Base-by-base conservation (phyloP, 345 rosid species). In the Turnera subulata region DNA sequence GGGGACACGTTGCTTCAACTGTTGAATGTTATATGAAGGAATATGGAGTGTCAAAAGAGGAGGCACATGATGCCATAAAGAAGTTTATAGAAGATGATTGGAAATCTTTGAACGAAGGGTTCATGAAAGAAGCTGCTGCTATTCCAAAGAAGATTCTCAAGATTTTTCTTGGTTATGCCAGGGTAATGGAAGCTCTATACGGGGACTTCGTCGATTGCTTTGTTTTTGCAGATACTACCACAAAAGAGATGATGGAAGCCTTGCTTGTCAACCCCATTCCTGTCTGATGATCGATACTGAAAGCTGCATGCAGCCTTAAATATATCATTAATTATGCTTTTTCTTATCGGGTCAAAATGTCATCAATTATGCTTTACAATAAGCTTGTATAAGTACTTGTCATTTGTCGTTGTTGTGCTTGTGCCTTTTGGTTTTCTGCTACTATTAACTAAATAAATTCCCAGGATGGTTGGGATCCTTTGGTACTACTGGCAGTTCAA, bases 71-170 rank as follows among this genome's bases (percentile, higher is more conserved):
- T 7, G 72, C 48, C 19, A 13, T 76, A 0, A 6, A 47, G 5
- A 61, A 50, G 21, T 37, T 17, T 11, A 13, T 72, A 0, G 46
- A 13, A 1, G 48, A 62, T 47, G 59, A 50, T 1, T 76, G 77
- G 77, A 68, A 71, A 12, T 63, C 56, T 18, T 23, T 65, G 5
- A 76, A 76, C n/a, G 58, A 67, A 14, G 77, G 37, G 12, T 20
- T 55, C 25, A 40, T 37, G 15, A 5, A 15, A 9, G 68, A 53
- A 32, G 52, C 51, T 26, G 16, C 7, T 0, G 16, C 7, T 0
- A 5, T 60, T 37, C 66, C 69, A 0, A 67, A 32, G 66, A 49
- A 45, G 6, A 32, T 68, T n/a, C 74, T 74, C 1, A 13, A 8
- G 12, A 21, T 57, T 1, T 38, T 74, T 13, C 51, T 78, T 44